A percentile compares a stretch with the other conserved stretches of the same genome.
Evolutionary conservation across 768 basidiomycete species (phyloP).

Genomic region (Hypholoma fasciculare): DNA sequence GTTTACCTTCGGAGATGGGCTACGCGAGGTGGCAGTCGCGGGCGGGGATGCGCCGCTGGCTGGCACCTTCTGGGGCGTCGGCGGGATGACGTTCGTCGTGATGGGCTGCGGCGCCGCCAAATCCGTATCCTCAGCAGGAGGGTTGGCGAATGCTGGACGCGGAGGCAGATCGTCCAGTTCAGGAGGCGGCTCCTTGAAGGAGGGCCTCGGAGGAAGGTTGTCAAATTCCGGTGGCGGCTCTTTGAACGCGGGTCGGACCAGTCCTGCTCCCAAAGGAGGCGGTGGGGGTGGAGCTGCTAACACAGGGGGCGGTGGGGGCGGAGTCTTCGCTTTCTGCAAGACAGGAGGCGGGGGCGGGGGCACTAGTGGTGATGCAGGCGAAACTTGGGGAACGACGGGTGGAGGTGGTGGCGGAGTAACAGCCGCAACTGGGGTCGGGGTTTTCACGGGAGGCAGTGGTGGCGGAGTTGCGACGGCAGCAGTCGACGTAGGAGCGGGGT

Average conservation of each 20-base stretch:
- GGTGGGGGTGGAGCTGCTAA: constrained; percentile 28
- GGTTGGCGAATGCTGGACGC: constrained; percentile 55
- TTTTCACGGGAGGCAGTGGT: constrained; percentile 11
- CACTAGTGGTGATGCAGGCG: constrained; percentile 15
- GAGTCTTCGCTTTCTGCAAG: constrained; percentile 12
- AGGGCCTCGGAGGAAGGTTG: constrained; percentile 38
- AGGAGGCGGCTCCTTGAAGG: constrained; percentile 65
- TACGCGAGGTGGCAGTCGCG: constrained; percentile 37
- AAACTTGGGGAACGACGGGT: constrained; percentile 15
- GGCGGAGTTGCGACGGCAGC: constrained; percentile 12
- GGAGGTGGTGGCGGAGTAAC: constrained; percentile 28
- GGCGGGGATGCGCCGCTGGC: constrained; percentile 35
- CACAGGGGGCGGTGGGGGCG: constrained; percentile 31
- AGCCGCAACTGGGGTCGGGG: constrained; percentile 12
- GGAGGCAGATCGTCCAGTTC: constrained; percentile 50
- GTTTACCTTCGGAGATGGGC: constrained; percentile 40
- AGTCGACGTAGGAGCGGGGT: constrained; percentile 9
- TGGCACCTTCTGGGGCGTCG: constrained; percentile 47
- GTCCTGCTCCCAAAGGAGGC: constrained; percentile 21
- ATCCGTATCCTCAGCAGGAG: constrained; percentile 56
- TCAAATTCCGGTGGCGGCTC: constrained; percentile 60
- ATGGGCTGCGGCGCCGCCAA: constrained; percentile 30
- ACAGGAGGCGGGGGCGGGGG: constrained; percentile 32
- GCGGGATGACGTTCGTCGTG: constrained; percentile 49
- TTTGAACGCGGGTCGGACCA: constrained; percentile 4